Evolutionary conservation across 768 basidiomycete species (phyloP), one percentile per base, ranked within the genome.

Genomic region (Pleurotus giganteus): DNA sequence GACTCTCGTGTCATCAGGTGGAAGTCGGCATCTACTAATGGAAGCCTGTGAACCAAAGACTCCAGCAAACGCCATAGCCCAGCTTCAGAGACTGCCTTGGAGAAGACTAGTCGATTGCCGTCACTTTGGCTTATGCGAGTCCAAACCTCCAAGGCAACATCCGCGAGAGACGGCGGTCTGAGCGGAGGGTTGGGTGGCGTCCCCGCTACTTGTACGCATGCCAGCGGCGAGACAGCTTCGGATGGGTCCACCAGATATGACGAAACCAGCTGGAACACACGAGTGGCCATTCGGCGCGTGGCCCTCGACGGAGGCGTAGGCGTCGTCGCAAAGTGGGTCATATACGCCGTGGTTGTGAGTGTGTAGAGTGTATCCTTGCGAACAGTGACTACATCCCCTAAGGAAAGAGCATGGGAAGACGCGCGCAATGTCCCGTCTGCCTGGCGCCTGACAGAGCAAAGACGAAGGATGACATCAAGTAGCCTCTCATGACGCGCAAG

Each of bases 121-220:
- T 98, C 96, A 15, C 75, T 70, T 46, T 89, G 86, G 29, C 84
- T 82, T 54, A 97, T 70, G 36, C 85, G 83, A n/a, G 89, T 86
- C 63, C 94, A 89, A 2, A 85, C 83, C 57, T 96, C 91, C 49
- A 98, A 75, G n/a, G 92, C 91, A 28, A 82, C 71, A 60, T 94
- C 91, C 6, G 84, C 76, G 32, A 86, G 73, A 23, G 76, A 67
- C 0, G 88, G 83, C 19, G 88, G 87, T 55, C 74, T 82, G 23
- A 72, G 65, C 53, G 66, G 69, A 26, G 70, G 69, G 31, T 57
- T 74, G 44, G 71, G 68, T 13, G 75, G 71, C 4, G 73, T 65
- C 4, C 84, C 83, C 47, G 71, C 69, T 32, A 81, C 70, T 60
- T 88, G 79, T n/a, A 86, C 68, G 58, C 73, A 77, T 23, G 78